Evolutionary conservation across 345 rosid species (phyloP).

Genomic region (Citrus maxima): DNA sequence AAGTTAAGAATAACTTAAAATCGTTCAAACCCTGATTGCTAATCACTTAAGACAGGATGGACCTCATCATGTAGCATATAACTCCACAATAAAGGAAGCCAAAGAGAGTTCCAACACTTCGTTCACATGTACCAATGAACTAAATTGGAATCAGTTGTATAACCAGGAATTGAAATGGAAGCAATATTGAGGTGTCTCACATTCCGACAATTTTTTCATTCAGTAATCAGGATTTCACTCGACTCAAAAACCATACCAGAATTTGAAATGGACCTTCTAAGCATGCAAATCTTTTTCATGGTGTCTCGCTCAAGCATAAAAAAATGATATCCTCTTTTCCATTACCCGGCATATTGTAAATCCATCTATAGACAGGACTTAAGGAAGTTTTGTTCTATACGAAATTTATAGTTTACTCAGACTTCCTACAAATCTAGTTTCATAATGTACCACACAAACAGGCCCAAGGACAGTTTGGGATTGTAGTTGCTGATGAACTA

Average conservation of each 20-base stretch:
- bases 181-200: background rate
- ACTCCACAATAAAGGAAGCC: background rate
- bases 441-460: background rate
- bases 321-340: background rate
- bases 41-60: background rate
- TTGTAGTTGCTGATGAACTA: too few relatives aligned
- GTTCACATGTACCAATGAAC: background rate
- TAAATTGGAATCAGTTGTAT: background rate
- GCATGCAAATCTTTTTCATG: background rate
- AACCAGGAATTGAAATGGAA: background rate
- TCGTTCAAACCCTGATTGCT: background rate
- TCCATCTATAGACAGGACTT: background rate
- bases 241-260: background rate
- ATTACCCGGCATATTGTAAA: background rate
- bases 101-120: background rate
- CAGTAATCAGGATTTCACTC: background rate
- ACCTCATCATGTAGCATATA: background rate
- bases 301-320: background rate
- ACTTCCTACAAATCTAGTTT: background rate
- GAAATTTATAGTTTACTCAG: background rate
- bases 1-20: background rate
- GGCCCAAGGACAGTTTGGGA: too few relatives aligned
- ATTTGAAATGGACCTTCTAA: background rate
- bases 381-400: background rate
- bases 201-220: background rate